Base-by-base conservation (phyloP, 208 protist species). In the Spongospora subterranea region DNA sequence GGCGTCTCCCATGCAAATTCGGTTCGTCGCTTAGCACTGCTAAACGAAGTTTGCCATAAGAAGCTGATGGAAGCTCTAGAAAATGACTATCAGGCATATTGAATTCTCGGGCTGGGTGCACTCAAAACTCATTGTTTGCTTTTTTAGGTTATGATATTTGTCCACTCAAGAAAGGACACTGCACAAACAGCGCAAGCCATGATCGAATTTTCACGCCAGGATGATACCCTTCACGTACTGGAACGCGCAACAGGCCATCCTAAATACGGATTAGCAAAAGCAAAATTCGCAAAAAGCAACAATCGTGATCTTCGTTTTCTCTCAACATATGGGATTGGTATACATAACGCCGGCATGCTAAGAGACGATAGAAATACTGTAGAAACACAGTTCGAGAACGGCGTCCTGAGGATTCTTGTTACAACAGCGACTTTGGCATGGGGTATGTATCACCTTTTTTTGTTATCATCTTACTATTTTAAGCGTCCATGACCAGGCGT, bases 351-450 rank as follows among this genome's bases (percentile, higher is more conserved):
- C 45, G 99, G 99, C 24, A 96, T 99, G 92, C 96, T 94, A 43
- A 93, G 96, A 40, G 95, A 95, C 24, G 98, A 99, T 94, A 95
- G 99, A 45, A 92, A 91, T 0, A 93, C 98, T 0, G 98, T 99
- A 0, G 99, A 99, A 94, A 94, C 96, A 65, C 95, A 99, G n/a
- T 99, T 99, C 94, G 96, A 92, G 0, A 95, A 96, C 6, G 93
- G 97, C 24, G 96, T 98, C 94, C 94, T 99, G 41, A 96, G 98
- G 88, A 94, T 95, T 35, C 95, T 99, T 0, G 97, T 99, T 6
- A 99, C 97, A 77, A 99, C 99, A 0, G 97, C 99, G 0, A 99
- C 99, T 17, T 95, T 99, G 0, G 99, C 99, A n/a, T 99, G 99
- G 99, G 99, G 54, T 65, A 65, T 17, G 54, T 65, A 65, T 29